Base-by-base conservation (phyloP, 1,284 basidiomycete species). In the Bondarzewia mesenterica region DNA sequence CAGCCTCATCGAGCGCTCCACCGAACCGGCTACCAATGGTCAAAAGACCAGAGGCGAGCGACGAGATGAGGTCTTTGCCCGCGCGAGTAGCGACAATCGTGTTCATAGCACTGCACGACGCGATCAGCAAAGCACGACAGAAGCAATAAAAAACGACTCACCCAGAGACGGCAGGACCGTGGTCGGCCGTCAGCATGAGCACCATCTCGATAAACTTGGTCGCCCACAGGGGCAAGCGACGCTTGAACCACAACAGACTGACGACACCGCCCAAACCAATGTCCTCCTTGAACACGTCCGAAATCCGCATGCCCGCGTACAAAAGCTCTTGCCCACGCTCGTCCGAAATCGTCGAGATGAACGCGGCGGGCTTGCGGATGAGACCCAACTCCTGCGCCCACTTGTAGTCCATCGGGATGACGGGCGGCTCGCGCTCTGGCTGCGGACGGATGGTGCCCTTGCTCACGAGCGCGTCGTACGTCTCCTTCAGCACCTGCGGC, bases 131-230 rank as follows among this genome's bases (percentile, higher is more conserved):
- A 26, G 35, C 4, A 26, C 26, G 27, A 32, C 7, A 4, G 42
- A 15, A 47, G 2, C 47, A 51, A 18, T 16, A 42, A 42, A 29
- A n/a, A 18, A 40, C 42, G 38, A 36, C 70, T 46, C 59, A 77
- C 74, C 76, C 85, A 66, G 84, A 88, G n/a, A 91, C 88, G 53
- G 92, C 92, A n/a, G 92, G 92, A 63, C 92, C 94, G 73, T 99
- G 95, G 71, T 99, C 95, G 58, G 94, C 95, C 21, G 94, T 98
- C 57, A 99, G 78, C 91, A 96, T 96, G 64, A 99, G 81, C 51
- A 97, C 93, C 95, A 98, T 99, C 78, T 99, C 95, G 67, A 99
- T 88, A 76, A 99, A 97, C 75, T 95, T 96, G 67, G 88, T 82
- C 39, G 89, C 89, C 75, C 84, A 91, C 41, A 79, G 69, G 20